Percentiles rank a stretch among this genome's conserved stretches.
These are phyloP conservation scores for Penicillium arizonense DNA, from an alignment of 495 filamentous ascomycete species.

Conservation along the genomic window DNA sequence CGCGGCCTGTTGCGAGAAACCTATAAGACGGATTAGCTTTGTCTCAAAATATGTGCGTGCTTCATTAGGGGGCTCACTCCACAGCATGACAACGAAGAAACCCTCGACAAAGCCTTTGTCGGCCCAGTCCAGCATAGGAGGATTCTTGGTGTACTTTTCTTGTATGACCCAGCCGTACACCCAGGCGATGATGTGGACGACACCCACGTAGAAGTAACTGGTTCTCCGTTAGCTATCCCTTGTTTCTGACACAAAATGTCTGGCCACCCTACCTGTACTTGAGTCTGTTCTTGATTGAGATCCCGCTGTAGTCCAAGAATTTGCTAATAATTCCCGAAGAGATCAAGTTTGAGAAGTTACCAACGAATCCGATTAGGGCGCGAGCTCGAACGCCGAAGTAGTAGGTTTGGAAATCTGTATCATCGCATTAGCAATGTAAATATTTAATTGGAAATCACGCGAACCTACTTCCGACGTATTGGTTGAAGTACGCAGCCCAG, in stretches of 20 bases:
- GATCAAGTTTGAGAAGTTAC: slow-evolving; percentile 32
- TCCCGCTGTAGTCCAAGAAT: slow-evolving; percentile 40
- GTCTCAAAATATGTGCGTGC: neutral
- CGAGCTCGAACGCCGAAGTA: slow-evolving; percentile 40
- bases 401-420: slow-evolving; percentile 32
- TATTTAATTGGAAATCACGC: too few relatives aligned
- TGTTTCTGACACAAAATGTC: neutral
- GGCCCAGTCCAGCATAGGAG: slow-evolving; percentile 42
- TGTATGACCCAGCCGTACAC: slow-evolving; percentile 50
- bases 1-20: slow-evolving; percentile 42
- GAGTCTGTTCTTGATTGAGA: slow-evolving; percentile 38
- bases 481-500: slow-evolving; percentile 42
- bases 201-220: slow-evolving; percentile 43
- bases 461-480: slow-evolving; percentile 30
- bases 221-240: neutral
- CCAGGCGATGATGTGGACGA: slow-evolving; percentile 44
- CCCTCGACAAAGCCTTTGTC: slow-evolving; percentile 44
- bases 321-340: slow-evolving; percentile 38
- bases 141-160: slow-evolving; percentile 42
- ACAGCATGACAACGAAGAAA: slow-evolving; percentile 46
- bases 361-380: slow-evolving; percentile 35
- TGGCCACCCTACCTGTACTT: slow-evolving; percentile 26
- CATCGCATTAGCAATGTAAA: slow-evolving; percentile 4
- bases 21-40: slow-evolving; percentile 5
- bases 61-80: slow-evolving; percentile 22